Percentiles rank a stretch among this genome's conserved stretches.
phyloP scores from a whole-genome alignment of 108 stramenopile genomes.

The Halocafeteria seosinensis region DNA sequence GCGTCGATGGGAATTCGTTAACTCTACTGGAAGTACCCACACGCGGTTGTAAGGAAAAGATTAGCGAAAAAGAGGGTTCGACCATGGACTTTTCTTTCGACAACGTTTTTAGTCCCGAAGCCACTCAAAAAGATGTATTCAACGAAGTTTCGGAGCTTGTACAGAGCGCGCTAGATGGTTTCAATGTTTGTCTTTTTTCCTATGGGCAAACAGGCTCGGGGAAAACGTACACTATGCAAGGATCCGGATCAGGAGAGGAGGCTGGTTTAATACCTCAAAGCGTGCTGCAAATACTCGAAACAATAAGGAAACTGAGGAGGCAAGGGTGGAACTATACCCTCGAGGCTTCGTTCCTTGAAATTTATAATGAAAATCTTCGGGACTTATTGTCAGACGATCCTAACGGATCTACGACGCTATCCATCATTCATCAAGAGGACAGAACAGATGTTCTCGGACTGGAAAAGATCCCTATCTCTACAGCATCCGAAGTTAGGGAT shows the following conservation, averaged over 20 bases:
- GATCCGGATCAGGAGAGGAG: conserved; percentile 63
- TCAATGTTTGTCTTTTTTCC: conserved; percentile 78
- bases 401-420: conserved; percentile 10
- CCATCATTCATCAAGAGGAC: conserved; percentile 52
- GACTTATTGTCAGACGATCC: conserved; percentile 52
- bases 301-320: conserved; percentile 50
- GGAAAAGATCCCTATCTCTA: not conserved
- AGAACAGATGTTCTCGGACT: conserved; percentile 28
- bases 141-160: conserved; percentile 85
- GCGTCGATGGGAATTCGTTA: conserved; percentile 13
- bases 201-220: conserved; percentile 70
- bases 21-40: not conserved
- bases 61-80: conserved; percentile 15
- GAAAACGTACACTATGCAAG: conserved; percentile 89
- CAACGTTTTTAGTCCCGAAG: conserved; percentile 67
- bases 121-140: conserved; percentile 73
- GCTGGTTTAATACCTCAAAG: conserved; percentile 81
- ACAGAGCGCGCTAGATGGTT: conserved; percentile 83
- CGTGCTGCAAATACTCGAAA: conserved; percentile 67
- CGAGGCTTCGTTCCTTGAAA: conserved; percentile 84
- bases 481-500: conserved; percentile 57
- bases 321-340: conserved; percentile 84
- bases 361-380: conserved; percentile 90
- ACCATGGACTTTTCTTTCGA: conserved; percentile 56
- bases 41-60: conserved; percentile 20